Percentiles rank a stretch among this genome's conserved stretches.
phyloP scores from a whole-genome alignment of 176 grass and related monocot genomes.

The Tillandsia leiboldiana region DNA sequence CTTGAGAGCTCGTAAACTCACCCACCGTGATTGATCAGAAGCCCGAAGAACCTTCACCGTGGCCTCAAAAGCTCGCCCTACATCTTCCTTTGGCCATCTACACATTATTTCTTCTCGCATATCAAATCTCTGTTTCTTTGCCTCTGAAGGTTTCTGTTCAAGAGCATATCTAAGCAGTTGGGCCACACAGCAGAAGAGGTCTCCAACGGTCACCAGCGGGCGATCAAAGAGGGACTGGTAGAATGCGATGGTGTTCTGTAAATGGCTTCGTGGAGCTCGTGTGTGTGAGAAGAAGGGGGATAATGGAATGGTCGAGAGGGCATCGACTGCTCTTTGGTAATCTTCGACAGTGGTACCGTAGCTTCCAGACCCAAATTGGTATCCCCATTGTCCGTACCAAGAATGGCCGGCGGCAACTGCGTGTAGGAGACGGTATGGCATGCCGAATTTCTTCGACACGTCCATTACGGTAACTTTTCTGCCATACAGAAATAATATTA shows the following conservation, averaged over 20 bases:
- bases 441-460: slow-evolving; percentile 47
- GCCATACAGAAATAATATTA: neutral
- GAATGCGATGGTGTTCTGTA: slow-evolving; percentile 45
- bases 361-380: slow-evolving; percentile 49
- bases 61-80: slow-evolving; percentile 22
- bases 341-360: slow-evolving; percentile 47
- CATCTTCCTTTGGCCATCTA: slow-evolving; percentile 35
- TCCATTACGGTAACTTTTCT: slow-evolving; percentile 72
- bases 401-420: slow-evolving; percentile 34
- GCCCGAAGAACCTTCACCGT: slow-evolving; percentile 53
- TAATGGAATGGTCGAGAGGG: slow-evolving; percentile 36
- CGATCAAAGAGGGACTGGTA: slow-evolving; percentile 42
- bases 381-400: slow-evolving; percentile 73
- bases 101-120: neutral
- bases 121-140: neutral
- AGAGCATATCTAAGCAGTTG: slow-evolving; percentile 11
- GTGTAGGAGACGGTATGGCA: slow-evolving; percentile 46
- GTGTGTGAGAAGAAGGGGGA: slow-evolving; percentile 27
- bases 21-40: slow-evolving; percentile 28
- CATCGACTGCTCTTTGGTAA: slow-evolving; percentile 37
- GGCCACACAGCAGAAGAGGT: slow-evolving; percentile 45
- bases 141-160: neutral
- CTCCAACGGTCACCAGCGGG: slow-evolving; percentile 29
- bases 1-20: slow-evolving; percentile 37
- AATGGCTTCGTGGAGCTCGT: slow-evolving; percentile 21